These are phyloP conservation scores for Schwanniomyces yamadae DNA, from an alignment of 805 yeast species.

Conservation along the genomic window DNA sequence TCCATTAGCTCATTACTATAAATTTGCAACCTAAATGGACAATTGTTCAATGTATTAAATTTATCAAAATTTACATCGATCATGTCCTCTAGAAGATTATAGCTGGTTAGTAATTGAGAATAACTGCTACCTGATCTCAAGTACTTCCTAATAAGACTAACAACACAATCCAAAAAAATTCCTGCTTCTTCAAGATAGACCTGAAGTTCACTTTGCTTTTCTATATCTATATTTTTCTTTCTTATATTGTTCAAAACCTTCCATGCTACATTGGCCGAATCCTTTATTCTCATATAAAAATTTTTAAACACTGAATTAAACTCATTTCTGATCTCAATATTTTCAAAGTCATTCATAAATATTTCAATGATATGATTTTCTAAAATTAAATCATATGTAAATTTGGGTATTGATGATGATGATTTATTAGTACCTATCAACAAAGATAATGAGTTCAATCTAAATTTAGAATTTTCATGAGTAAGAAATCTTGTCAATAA, in stretches of 20 bases:
- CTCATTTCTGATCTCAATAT: slow-evolving; percentile 66
- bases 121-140: slow-evolving; percentile 48
- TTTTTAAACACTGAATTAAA: slow-evolving; percentile 60
- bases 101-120: slow-evolving; percentile 29
- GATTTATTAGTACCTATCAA: slow-evolving; percentile 61
- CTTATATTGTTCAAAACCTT: slow-evolving; percentile 40
- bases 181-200: slow-evolving; percentile 1
- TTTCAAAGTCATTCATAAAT: slow-evolving; percentile 57
- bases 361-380: slow-evolving; percentile 40
- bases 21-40: slow-evolving; percentile 7
- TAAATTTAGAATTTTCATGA: slow-evolving; percentile 38
- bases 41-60: background rate
- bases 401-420: slow-evolving; percentile 52
- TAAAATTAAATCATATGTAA: slow-evolving; percentile 44
- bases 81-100: slow-evolving; percentile 14
- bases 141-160: slow-evolving; percentile 42
- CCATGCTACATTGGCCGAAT: slow-evolving; percentile 55
- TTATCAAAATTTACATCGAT: slow-evolving; percentile 10
- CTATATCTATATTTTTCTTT: slow-evolving; percentile 16
- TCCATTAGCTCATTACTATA: slow-evolving; percentile 34
- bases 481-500: slow-evolving; percentile 35
- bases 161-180: slow-evolving; percentile 7
- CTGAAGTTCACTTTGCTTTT: slow-evolving; percentile 10
- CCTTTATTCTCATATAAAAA: slow-evolving; percentile 64
- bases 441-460: slow-evolving; percentile 60